Base-by-base conservation (phyloP, 371 early-diverging fungal genomes). In the Rhizomucor miehei region DNA sequence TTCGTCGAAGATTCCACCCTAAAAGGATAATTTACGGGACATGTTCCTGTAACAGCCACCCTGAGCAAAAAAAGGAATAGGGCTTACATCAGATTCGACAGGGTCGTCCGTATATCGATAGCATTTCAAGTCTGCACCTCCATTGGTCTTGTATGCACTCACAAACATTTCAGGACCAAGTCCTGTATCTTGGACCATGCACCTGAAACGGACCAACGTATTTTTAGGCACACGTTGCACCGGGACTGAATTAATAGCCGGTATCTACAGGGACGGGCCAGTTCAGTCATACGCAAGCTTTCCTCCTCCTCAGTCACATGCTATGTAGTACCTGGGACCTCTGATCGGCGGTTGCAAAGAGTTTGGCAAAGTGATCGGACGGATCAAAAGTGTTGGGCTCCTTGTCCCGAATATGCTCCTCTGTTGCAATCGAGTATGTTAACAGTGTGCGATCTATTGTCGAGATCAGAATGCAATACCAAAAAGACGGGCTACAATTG, bases 171-270 rank as follows among this genome's bases (percentile, higher is more conserved):
- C 87, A 59, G 81, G 82, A 4, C 80, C 83, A 17, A 86, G 71
- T 21, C 80, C 79, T 11, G 82, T 82, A 54, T 87, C 85, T 57
- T 87, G 87, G 19, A 85, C 67, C 87, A 87, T 87, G 62, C 83
- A 81, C 48, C 82, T 70, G 53, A 87, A 83, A 8, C 85, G 71
- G 16, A 87, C 81, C 16, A 87, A 62, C 3, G 80, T 66, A 53
- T 81, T 67, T 53, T 71, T 43, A 12, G 78, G 73, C 10, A 80
- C 50, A 20, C 52, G 57, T 34, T 64, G 54, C 38, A 74, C 65
- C 51, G 75, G 65, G 3, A 55, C 48, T 19, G 69, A 60, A 54
- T 80, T 78, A 16, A 84, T 52, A 35, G 75, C 59, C 44, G 80
- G 77, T 36, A 84, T 79, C 78, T 84, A 62, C 21, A 20, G 29